Conservation (phyloP, 78 protist species). For the Chrysochromulina tobinii region DNA sequence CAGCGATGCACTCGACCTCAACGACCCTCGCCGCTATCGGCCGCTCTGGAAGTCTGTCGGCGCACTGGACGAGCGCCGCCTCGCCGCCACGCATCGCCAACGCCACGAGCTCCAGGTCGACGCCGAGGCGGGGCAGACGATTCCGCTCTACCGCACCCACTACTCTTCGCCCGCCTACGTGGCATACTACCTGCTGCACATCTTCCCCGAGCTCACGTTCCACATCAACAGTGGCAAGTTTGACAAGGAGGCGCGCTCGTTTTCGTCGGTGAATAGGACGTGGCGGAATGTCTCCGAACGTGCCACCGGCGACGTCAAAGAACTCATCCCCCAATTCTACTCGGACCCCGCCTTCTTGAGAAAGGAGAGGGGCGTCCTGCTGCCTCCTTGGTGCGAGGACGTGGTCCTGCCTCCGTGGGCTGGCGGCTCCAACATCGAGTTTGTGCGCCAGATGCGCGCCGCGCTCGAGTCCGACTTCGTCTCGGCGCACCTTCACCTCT, state of each 20-base stretch:
- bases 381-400: constrained; percentile 63
- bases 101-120: too few species aligned
- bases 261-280: constrained; percentile 71
- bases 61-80: too few species aligned
- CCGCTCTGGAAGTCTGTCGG: too few species aligned
- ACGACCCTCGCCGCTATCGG: too few species aligned
- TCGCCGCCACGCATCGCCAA: too few species aligned
- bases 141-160: constrained; percentile 96
- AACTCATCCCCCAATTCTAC: constrained; percentile 38
- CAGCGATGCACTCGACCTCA: too few species aligned
- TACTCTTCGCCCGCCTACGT: constrained; percentile 80
- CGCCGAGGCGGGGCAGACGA: too few species aligned
- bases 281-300: constrained; percentile 62
- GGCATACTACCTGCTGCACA: constrained; percentile 81
- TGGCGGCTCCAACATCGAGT: constrained; percentile 56
- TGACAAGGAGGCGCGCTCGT: constrained; percentile 88
- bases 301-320: constrained; percentile 78
- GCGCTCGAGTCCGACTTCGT: constrained; percentile 89
- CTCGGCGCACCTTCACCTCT: constrained; percentile 77
- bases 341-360: too few species aligned
- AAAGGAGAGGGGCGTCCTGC: too few species aligned
- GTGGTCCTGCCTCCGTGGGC: constrained; percentile 94
- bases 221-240: constrained; percentile 33
- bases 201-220: constrained; percentile 47
- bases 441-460: constrained; percentile 55